Conservation (phyloP, 2,329 filamentous ascomycete species). For the Hypocrella siamensis region DNA sequence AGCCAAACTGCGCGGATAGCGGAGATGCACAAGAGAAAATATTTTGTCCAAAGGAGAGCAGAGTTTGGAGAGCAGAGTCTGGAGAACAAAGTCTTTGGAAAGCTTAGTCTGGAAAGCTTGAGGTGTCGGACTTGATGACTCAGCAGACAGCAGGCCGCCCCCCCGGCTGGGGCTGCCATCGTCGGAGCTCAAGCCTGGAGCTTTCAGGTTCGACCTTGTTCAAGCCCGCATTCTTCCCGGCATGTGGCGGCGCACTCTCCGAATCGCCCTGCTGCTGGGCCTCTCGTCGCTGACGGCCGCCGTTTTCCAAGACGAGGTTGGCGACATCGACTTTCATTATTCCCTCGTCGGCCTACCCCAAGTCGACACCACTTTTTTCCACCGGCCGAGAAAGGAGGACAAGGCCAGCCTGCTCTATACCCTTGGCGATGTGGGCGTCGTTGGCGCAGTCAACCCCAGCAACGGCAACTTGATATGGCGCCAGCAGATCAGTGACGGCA, state of each 20-base stretch:
- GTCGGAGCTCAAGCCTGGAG: background rate
- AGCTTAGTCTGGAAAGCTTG: too few relatives aligned
- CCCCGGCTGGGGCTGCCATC: too few relatives aligned
- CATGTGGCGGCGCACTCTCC: slow-evolving; percentile 20
- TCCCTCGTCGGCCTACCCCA: slow-evolving; percentile 73
- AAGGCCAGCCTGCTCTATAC: slow-evolving; percentile 87
- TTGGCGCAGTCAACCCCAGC: slow-evolving; percentile 81
- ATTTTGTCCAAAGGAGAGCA: too few relatives aligned
- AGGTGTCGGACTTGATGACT: too few relatives aligned
- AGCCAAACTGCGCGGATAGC: too few relatives aligned
- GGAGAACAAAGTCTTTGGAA: too few relatives aligned
- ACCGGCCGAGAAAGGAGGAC: slow-evolving; percentile 65
- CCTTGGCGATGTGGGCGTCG: slow-evolving; percentile 64
- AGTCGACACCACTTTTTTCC: slow-evolving; percentile 82
- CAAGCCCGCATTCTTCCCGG: slow-evolving; percentile 2
- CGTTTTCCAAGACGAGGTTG: slow-evolving; percentile 82
- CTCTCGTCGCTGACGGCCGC: slow-evolving; percentile 34
- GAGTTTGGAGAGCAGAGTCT: too few relatives aligned
- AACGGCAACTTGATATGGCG: slow-evolving; percentile 79
- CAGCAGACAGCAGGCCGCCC: too few relatives aligned
- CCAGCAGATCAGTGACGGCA: slow-evolving; percentile 47
- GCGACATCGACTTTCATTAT: slow-evolving; percentile 84
- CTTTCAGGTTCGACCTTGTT: slow-evolving; percentile 3
- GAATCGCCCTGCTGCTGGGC: slow-evolving; percentile 21
- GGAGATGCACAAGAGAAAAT: too few relatives aligned